A percentile compares a stretch with the other conserved stretches of the same genome.
phyloP scores from a whole-genome alignment of 495 filamentous ascomycete genomes.

The Xylaria curta region DNA sequence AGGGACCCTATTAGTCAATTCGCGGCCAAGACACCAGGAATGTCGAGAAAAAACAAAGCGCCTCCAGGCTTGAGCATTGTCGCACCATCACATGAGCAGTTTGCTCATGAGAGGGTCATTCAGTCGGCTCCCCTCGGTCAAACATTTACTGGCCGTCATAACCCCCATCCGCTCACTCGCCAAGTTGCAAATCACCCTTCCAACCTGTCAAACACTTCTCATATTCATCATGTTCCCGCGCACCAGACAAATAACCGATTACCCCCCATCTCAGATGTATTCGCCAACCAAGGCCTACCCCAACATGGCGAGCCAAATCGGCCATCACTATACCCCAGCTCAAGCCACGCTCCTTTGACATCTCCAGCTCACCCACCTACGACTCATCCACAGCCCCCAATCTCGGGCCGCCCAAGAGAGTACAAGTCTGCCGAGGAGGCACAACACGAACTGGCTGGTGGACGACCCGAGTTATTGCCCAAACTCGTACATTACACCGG shows the following conservation, averaged over 20 bases:
- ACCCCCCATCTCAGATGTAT: conserved; percentile 93
- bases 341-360: conserved; percentile 79
- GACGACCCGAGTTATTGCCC: conserved; percentile 87
- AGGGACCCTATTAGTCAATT: conserved; percentile 61
- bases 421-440: conserved; percentile 96
- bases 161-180: conserved; percentile 79
- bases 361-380: conserved; percentile 69
- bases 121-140: conserved; percentile 97
- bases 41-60: conserved; percentile 73
- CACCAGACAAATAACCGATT: conserved; percentile 90
- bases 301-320: conserved; percentile 57
- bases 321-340: conserved; percentile 47
- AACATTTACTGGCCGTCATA: conserved; percentile 89
- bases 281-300: conserved; percentile 76
- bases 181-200: conserved; percentile 86
- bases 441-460: conserved; percentile 85
- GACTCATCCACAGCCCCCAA: conserved; percentile 45
- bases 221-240: conserved; percentile 90
- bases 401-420: conserved; percentile 72
- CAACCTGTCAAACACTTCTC: conserved; percentile 82
- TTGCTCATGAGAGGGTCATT: conserved; percentile 93
- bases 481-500: conserved; percentile 95
- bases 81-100: conserved; percentile 94
- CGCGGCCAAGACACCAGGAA: conserved; percentile 68
- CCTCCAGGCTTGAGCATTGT: conserved; percentile 93